Evolutionary conservation across 2,329 filamentous ascomycete genomes (phyloP).

Genomic region (Claviceps sp.): DNA sequence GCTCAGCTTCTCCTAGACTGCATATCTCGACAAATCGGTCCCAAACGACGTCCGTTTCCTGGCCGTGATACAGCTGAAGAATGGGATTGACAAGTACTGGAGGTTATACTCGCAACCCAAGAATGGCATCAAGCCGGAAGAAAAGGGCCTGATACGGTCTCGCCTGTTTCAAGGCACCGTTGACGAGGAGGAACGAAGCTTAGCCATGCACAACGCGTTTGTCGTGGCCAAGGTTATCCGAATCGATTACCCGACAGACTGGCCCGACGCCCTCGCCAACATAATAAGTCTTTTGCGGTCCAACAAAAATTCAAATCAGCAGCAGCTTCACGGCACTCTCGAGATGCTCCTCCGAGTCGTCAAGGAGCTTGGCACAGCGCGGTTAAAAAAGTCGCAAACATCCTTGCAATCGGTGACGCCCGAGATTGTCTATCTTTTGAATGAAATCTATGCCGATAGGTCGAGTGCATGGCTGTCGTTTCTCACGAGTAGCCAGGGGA

Average conservation of each 20-base stretch:
- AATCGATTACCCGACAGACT: slow-evolving; percentile 79
- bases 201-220: slow-evolving; percentile 80
- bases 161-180: slow-evolving; percentile 65
- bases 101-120: slow-evolving; percentile 41
- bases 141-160: slow-evolving; percentile 65
- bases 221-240: slow-evolving; percentile 78
- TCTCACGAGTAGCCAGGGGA: slow-evolving; percentile 42
- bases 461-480: slow-evolving; percentile 55
- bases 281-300: slow-evolving; percentile 51
- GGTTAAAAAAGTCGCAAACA: slow-evolving; percentile 60
- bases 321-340: slow-evolving; percentile 59
- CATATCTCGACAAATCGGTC: slow-evolving; percentile 68
- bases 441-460: slow-evolving; percentile 63
- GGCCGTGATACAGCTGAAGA: slow-evolving; percentile 88
- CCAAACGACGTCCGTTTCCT: slow-evolving; percentile 73
- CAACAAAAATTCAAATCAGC: slow-evolving; percentile 36
- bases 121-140: slow-evolving; percentile 58
- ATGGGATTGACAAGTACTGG: slow-evolving; percentile 94
- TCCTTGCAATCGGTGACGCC: slow-evolving; percentile 67
- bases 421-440: slow-evolving; percentile 70
- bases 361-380: slow-evolving; percentile 77
- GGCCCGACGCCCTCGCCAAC: slow-evolving; percentile 51
- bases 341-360: slow-evolving; percentile 72
- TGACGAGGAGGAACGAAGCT: slow-evolving; percentile 57
- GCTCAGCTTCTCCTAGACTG: slow-evolving; percentile 35